A percentile compares a stretch with the other conserved stretches of the same genome.
phyloP scores from a whole-genome alignment of 176 grass and related monocot species.

The Puya raimondii region DNA sequence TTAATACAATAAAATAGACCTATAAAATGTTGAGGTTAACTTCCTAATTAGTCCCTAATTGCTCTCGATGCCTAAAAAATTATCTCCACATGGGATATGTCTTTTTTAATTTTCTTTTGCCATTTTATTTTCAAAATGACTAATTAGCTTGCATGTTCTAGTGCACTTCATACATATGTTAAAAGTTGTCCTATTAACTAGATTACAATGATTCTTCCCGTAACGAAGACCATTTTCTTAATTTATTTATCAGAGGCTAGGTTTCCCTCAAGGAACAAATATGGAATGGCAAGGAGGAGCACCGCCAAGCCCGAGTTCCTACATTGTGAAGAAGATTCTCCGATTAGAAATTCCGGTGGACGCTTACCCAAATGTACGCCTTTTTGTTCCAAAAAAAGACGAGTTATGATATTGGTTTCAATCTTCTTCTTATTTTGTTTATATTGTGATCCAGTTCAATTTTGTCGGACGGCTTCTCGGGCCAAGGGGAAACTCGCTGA shows the following conservation, averaged over 20 bases:
- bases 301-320: slow-evolving; percentile 59
- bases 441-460: slow-evolving; percentile 63
- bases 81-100: neutral
- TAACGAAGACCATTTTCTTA: neutral
- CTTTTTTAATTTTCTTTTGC: neutral
- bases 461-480: slow-evolving; percentile 97
- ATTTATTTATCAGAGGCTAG: slow-evolving; percentile 43
- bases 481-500: slow-evolving; percentile 90
- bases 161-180: neutral
- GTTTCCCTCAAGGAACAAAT: slow-evolving; percentile 49
- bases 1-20: too few species aligned
- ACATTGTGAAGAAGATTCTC: slow-evolving; percentile 75
- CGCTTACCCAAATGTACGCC: slow-evolving; percentile 65
- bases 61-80: neutral
- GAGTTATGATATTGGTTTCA: neutral
- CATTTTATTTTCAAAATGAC: neutral
- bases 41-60: too few species aligned
- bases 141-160: too few species aligned
- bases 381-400: neutral
- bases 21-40: too few species aligned
- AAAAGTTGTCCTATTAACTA: too few species aligned
- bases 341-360: slow-evolving; percentile 85
- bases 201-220: too few species aligned
- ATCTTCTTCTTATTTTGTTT: neutral
- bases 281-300: slow-evolving; percentile 86